Evolutionary conservation across 805 yeast species (phyloP).

Genomic region (Nakazawaea anatomiae): DNA sequence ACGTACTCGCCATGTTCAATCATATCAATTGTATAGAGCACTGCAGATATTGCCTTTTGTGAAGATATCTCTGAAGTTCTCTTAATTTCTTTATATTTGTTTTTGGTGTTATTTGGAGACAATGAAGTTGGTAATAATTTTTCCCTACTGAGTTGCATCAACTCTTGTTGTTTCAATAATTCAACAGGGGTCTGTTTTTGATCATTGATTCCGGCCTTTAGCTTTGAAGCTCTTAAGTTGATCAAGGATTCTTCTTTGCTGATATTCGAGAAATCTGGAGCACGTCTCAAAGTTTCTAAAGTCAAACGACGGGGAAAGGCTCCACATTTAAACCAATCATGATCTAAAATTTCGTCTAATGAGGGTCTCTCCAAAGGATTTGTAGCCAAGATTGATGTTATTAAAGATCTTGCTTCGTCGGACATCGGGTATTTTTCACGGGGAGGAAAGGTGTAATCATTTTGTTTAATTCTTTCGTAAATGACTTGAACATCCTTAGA

Average conservation of each 20-base stretch:
- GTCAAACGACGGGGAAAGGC: constrained; percentile 72
- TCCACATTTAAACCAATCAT: constrained; percentile 78
- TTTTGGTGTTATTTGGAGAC: constrained; percentile 88
- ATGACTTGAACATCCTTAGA: constrained; percentile 89
- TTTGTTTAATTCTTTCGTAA: constrained; percentile 83
- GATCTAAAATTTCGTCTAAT: constrained; percentile 69
- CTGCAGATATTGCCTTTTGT: constrained; percentile 13
- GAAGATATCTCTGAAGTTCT: constrained; percentile 21
- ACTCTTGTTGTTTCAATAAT: constrained; percentile 54
- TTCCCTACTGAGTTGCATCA: constrained; percentile 61
- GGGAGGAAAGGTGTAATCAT: constrained; percentile 75
- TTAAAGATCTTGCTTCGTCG: constrained; percentile 65
- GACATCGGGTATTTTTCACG: constrained; percentile 54
- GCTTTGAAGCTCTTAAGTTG: constrained; percentile 64
- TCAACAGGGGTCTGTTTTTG: constrained; percentile 59
- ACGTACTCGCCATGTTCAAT: constrained; percentile 6
- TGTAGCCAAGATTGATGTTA: constrained; percentile 65
- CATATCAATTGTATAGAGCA: constrained; percentile 9
- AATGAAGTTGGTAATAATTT: constrained; percentile 79
- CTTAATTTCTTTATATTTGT: constrained; percentile 70
- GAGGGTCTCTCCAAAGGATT: constrained; percentile 81
- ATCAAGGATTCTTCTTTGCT: constrained; percentile 55
- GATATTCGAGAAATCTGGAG: constrained; percentile 53
- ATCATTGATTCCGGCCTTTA: constrained; percentile 47
- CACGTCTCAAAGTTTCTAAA: constrained; percentile 52